Base-by-base conservation (phyloP, 106 monocot species). In the Allium fistulosum region DNA sequence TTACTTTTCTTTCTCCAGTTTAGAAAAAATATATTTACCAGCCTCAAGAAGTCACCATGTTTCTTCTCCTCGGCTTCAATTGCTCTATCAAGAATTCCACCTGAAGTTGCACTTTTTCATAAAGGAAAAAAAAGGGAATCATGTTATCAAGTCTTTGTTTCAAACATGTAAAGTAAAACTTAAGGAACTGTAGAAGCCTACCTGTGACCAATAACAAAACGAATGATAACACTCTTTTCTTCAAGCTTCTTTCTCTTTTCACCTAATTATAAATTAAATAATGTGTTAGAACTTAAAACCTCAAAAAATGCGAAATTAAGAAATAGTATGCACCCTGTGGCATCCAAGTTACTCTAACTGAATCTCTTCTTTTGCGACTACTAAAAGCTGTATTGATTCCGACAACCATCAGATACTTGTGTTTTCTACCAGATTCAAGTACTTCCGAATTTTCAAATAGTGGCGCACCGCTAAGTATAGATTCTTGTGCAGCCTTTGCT, bases 301-400 rank as follows among this genome's bases (percentile, higher is more conserved):
- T 8, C 50, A 62, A 16, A 45, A 57, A 61, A 59, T 57, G 12
- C 2, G 61, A 37, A 9, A 2, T 65, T 50, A 1, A 56, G 11
- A 26, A 53, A 26, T 12, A 62, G 15, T 71, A 64, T 14, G 46
- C 49, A 95, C 94, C 94, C 80, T 88, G 85, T 57, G 91, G 94
- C 88, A 95, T 83, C 94, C 94, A 95, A 47, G 94, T 91, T 60
- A 75, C 64, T 62, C 94, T 77, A 83, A 95, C 79, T 22, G 94
- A 91, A 81, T 95, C 94, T 80, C 94, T 80, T 73, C 94, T 53
- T 70, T 91, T 95, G 46, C 94, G 91, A 74, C 94, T 95, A 67
- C 85, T 95, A 76, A 95, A 95, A 56, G 94, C 94, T 67, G 94
- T 95, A 70, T 95, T 95, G 15, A 95, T 83, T 61, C 94, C 94